Conservation (phyloP, 805 yeast species). For the Saturnispora kantuleensis region DNA sequence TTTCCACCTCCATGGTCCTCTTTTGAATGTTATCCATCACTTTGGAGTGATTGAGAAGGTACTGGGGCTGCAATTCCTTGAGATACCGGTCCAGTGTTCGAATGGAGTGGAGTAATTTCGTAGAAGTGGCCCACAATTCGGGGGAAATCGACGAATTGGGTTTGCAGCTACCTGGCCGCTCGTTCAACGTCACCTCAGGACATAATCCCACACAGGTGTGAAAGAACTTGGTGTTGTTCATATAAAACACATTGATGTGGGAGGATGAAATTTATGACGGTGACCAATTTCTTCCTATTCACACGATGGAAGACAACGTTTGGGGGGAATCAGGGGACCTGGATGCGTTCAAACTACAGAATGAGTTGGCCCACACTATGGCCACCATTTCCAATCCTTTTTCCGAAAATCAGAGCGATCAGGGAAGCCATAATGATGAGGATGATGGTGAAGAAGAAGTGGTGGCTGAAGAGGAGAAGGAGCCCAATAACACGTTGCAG, state of each 20-base stretch:
- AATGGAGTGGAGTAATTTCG: conserved; percentile 3
- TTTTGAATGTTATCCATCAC: conserved; percentile 19
- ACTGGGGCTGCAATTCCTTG: conserved; percentile 26
- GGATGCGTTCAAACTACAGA: conserved; percentile 15
- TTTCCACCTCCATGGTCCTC: conserved; percentile 21
- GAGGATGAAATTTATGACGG: too few relatives aligned
- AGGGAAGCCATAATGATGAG: conserved; percentile 15
- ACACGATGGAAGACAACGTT: conserved; percentile 1
- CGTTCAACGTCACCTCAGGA: not conserved
- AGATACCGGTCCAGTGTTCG: conserved; percentile 9
- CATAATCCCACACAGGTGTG: conserved; percentile 6
- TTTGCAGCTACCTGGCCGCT: not conserved
- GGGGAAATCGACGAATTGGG: not conserved
- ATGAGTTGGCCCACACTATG: conserved; percentile 18
- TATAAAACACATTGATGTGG: not conserved
- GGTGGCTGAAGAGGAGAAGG: not conserved
- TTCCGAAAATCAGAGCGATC: conserved; percentile 9
- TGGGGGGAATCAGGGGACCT: conserved; percentile 3
- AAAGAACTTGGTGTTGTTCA: conserved; percentile 6
- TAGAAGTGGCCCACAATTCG: conserved; percentile 1
- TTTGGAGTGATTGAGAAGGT: conserved; percentile 25
- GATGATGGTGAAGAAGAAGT: conserved; percentile 8
- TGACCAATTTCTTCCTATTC: too few relatives aligned
- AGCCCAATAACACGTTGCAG: not conserved
- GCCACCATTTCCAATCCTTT: conserved; percentile 9